A percentile compares a stretch with the other conserved stretches of the same genome.
These are phyloP conservation scores for Triticum monococcum DNA, from an alignment of 176 grass and related monocot genomes.

Conservation along the genomic window DNA sequence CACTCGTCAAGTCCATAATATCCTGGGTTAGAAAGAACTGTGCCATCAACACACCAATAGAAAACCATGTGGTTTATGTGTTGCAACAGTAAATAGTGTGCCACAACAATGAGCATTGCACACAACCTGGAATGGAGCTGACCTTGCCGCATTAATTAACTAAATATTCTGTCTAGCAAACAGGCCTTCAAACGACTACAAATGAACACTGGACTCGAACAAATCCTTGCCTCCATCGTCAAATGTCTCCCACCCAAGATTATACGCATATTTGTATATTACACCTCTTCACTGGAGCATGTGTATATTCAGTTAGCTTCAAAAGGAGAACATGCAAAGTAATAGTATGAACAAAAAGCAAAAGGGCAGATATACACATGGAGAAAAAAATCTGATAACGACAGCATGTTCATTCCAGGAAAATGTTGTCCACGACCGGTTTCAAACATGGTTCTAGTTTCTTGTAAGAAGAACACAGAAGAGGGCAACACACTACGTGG, in stretches of 20 bases:
- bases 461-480: background rate
- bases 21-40: background rate
- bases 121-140: background rate
- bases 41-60: background rate
- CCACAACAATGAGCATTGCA: slow-evolving; percentile 24
- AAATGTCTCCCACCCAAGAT: slow-evolving; percentile 32
- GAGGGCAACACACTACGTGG: background rate
- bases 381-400: background rate
- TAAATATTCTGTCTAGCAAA: slow-evolving; percentile 27
- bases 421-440: background rate
- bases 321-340: no score
- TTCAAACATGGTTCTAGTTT: background rate
- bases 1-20: no score
- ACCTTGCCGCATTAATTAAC: background rate
- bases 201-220: slow-evolving; percentile 8
- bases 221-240: background rate
- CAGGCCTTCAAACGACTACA: background rate
- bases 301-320: no score
- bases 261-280: slow-evolving; percentile 24
- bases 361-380: no score
- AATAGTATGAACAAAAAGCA: no score
- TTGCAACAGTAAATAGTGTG: slow-evolving; percentile 26
- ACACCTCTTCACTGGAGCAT: no score
- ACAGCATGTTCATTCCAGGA: background rate
- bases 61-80: background rate